phyloP scores from a whole-genome alignment of 257 asterid species.

The Ajuga chamaepitys region DNA sequence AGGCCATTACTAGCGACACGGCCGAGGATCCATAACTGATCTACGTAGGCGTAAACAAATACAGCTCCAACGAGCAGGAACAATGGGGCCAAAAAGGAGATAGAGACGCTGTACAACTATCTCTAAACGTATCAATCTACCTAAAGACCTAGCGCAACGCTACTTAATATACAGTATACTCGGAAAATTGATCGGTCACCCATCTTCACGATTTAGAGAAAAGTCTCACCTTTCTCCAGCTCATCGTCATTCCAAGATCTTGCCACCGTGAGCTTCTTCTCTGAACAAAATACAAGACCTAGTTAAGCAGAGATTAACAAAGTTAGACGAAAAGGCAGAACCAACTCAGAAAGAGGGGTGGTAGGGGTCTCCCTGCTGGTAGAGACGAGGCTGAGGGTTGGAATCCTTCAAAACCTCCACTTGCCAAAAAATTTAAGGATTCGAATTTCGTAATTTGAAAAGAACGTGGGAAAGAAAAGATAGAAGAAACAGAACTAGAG shows the following conservation, averaged over 20 bases:
- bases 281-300: neutral
- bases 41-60: slow-evolving; percentile 28
- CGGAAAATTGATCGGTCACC: slow-evolving; percentile 36
- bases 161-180: slow-evolving; percentile 40
- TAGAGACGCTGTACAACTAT: slow-evolving; percentile 67
- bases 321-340: too few species aligned
- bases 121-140: slow-evolving; percentile 42
- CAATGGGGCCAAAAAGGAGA: slow-evolving; percentile 26
- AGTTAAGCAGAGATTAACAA: too few species aligned
- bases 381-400: too few species aligned
- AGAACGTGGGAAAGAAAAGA: too few species aligned
- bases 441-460: too few species aligned
- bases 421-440: too few species aligned
- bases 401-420: too few species aligned
- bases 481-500: too few species aligned
- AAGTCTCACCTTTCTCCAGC: too few species aligned
- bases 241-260: too few species aligned
- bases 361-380: too few species aligned
- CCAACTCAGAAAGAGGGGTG: too few species aligned
- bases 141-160: slow-evolving; percentile 31
- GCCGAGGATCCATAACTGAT: slow-evolving; percentile 25
- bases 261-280: slow-evolving; percentile 16
- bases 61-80: slow-evolving; percentile 32
- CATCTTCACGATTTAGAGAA: slow-evolving; percentile 24
- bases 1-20: slow-evolving; percentile 53